A percentile compares a stretch with the other conserved stretches of the same genome.
These are phyloP conservation scores for Eucalyptus guilfoylei DNA, from an alignment of 345 rosid genomes.

Conservation along the genomic window DNA sequence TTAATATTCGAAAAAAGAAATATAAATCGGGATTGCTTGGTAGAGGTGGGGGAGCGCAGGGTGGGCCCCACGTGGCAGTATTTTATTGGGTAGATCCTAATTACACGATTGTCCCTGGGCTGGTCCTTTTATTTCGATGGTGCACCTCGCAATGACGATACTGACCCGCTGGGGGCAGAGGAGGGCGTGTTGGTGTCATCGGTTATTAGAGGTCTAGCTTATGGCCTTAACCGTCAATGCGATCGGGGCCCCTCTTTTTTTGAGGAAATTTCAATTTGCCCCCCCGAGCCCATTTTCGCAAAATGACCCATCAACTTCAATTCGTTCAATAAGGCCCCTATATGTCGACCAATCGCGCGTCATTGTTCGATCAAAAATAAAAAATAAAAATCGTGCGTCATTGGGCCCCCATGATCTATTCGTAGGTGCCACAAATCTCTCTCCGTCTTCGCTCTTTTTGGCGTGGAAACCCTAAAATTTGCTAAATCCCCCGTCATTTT, in stretches of 20 bases:
- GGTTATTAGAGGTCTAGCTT: background rate
- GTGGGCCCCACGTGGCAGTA: conserved; percentile 25
- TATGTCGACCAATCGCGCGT: background rate
- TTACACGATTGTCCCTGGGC: conserved; percentile 5
- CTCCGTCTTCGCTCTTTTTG: background rate
- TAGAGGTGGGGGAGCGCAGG: conserved; percentile 35
- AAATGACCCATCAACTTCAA: background rate
- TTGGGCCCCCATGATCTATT: background rate
- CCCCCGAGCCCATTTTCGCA: background rate
- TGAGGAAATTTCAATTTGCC: background rate
- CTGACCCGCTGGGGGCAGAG: background rate
- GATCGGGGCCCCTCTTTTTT: background rate
- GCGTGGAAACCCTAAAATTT: background rate
- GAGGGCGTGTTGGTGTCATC: background rate
- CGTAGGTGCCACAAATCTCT: background rate
- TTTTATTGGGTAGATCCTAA: background rate
- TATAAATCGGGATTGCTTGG: conserved; percentile 3
- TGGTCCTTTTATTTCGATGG: background rate
- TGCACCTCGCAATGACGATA: background rate
- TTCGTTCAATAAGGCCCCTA: background rate
- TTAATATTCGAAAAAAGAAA: background rate
- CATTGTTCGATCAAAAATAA: background rate
- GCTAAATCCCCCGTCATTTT: background rate
- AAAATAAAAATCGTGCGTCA: background rate
- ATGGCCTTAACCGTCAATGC: background rate